Evolutionary conservation across 306 rosid genomes (phyloP).

Genomic region (Castanea mollissima): DNA sequence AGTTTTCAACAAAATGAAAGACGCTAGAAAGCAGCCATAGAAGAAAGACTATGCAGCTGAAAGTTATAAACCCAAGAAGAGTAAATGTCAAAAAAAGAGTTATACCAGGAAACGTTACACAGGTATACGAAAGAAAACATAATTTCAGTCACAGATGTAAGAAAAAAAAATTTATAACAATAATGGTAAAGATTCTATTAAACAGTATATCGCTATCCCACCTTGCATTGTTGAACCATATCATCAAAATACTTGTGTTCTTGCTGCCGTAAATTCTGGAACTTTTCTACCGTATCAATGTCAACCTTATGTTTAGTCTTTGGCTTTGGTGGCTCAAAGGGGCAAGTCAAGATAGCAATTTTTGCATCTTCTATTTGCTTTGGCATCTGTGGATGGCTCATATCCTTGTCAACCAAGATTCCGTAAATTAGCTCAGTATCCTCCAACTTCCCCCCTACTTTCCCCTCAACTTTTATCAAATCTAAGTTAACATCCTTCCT

Average conservation of each 20-base stretch:
- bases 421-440: constrained; percentile 95
- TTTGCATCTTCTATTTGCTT: constrained; percentile 88
- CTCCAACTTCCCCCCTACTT: constrained; percentile 96
- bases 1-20: neutral
- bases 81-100: too few species aligned
- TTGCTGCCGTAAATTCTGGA: constrained; percentile 79
- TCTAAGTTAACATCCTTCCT: constrained; percentile 94
- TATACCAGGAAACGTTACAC: neutral
- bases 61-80: too few species aligned
- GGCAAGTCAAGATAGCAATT: constrained; percentile 94
- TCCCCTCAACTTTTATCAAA: constrained; percentile 90
- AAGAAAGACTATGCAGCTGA: neutral
- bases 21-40: neutral
- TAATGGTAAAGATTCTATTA: neutral
- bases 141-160: neutral
- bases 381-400: constrained; percentile 99
- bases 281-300: constrained; percentile 93
- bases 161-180: neutral
- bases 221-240: constrained; percentile 98
- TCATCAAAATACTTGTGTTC: constrained; percentile 91
- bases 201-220: constrained; percentile 9
- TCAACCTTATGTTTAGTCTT: constrained; percentile 99
- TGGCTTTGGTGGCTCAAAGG: constrained; percentile 99
- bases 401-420: constrained; percentile 88
- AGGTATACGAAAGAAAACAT: neutral